A percentile compares a stretch with the other conserved stretches of the same genome.
These are phyloP conservation scores for Citropsis articulata DNA, from an alignment of 345 rosid species.

Conservation along the genomic window DNA sequence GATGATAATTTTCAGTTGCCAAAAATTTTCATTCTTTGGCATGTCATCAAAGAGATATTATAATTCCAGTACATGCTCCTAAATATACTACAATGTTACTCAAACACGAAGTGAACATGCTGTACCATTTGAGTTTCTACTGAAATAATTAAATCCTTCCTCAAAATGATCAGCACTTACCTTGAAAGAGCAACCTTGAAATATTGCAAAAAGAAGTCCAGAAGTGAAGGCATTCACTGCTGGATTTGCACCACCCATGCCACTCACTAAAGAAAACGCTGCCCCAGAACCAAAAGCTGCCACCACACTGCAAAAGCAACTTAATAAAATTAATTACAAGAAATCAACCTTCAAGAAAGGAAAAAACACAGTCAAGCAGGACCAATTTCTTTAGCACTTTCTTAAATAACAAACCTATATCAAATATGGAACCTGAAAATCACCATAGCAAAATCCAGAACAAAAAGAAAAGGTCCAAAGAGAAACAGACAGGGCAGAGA, in stretches of 20 bases:
- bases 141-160: not conserved
- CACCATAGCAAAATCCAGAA: not conserved
- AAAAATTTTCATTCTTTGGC: not conserved
- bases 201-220: slow-evolving; percentile 72
- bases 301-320: slow-evolving; percentile 62
- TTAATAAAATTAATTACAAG: not conserved
- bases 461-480: not conserved
- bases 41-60: not conserved
- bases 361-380: not conserved
- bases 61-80: not conserved
- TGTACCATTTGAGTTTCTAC: not conserved
- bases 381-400: not conserved
- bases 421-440: not conserved
- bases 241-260: slow-evolving; percentile 72
- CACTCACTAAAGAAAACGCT: slow-evolving; percentile 80
- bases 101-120: not conserved
- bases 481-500: not conserved
- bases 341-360: too few relatives aligned
- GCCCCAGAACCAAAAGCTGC: slow-evolving; percentile 97
- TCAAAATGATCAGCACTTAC: slow-evolving; percentile 36
- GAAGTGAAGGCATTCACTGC: slow-evolving; percentile 67
- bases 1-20: not conserved
- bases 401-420: not conserved
- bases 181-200: slow-evolving; percentile 83
- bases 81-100: not conserved